These are phyloP conservation scores for Alternaria longipes DNA, from an alignment of 2,329 filamentous ascomycete genomes.

Conservation along the genomic window DNA sequence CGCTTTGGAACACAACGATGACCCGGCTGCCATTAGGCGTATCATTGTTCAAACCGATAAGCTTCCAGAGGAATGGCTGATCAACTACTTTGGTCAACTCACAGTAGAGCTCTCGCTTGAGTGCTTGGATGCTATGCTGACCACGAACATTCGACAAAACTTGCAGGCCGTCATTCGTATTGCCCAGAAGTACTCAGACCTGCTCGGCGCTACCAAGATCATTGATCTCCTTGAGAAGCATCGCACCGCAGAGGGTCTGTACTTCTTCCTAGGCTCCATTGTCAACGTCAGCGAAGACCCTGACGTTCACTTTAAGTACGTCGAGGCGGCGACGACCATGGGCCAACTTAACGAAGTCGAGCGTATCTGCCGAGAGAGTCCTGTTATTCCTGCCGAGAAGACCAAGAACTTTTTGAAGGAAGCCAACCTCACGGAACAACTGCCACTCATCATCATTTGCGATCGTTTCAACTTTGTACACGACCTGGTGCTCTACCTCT, in stretches of 20 bases:
- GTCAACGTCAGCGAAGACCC: constrained; percentile 95
- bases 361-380: constrained; percentile 92
- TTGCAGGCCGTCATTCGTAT: constrained; percentile 93
- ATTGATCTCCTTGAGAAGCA: constrained; percentile 98
- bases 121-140: constrained; percentile 95
- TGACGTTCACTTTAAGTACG: constrained; percentile 99
- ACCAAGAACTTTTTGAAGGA: constrained; percentile 99
- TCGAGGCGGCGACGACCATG: constrained; percentile 94
- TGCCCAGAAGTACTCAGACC: constrained; percentile 96
- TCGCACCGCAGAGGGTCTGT: constrained; percentile 94
- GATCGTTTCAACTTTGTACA: constrained; percentile 99
- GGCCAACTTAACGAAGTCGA: constrained; percentile 95
- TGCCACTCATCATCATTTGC: constrained; percentile 97
- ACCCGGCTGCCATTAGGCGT: constrained; percentile 88
- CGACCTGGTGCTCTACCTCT: constrained; percentile 93
- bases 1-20: constrained; percentile 93
- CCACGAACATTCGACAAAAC: constrained; percentile 95
- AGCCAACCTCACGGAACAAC: constrained; percentile 87
- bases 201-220: constrained; percentile 84
- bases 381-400: constrained; percentile 80
- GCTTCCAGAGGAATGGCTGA: constrained; percentile 89
- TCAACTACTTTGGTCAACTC: constrained; percentile 90
- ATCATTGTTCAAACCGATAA: constrained; percentile 86
- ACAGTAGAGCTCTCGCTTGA: constrained; percentile 96
- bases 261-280: constrained; percentile 97